A percentile compares a stretch with the other conserved stretches of the same genome.
phyloP scores from a whole-genome alignment of 2,329 filamentous ascomycete species.

The Nothomitra cinnamomea region DNA sequence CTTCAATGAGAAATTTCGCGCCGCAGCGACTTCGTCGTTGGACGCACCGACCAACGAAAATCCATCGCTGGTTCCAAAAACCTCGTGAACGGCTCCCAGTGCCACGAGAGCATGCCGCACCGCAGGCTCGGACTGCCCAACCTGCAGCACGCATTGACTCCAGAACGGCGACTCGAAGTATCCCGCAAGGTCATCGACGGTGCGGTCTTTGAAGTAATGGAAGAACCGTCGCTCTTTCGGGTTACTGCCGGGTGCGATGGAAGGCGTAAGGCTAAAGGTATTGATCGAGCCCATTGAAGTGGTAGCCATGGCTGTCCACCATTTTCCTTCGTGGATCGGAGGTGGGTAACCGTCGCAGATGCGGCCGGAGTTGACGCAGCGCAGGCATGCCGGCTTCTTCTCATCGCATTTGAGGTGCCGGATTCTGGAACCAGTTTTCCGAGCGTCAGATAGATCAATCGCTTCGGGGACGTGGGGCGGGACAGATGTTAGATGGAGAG shows the following conservation, averaged over 20 bases:
- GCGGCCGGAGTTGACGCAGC: conserved; percentile 21
- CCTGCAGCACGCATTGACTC: conserved; percentile 8
- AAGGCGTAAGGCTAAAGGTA: neutral
- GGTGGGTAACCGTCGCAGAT: conserved; percentile 20
- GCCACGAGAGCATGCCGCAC: conserved; percentile 9
- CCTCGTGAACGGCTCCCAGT: conserved; percentile 10
- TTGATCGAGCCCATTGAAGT: neutral
- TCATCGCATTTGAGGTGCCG: conserved; percentile 23
- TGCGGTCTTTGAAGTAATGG: conserved; percentile 11
- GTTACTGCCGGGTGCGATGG: neutral
- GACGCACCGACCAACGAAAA: neutral
- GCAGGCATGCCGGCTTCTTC: conserved; percentile 17
- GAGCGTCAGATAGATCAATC: no score
- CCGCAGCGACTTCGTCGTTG: conserved; percentile 3
- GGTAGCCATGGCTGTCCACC: neutral
- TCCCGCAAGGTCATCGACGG: conserved; percentile 9
- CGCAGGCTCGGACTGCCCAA: conserved; percentile 7
- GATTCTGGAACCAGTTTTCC: conserved; percentile 5
- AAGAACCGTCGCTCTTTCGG: conserved; percentile 9
- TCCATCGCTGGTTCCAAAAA: no score
- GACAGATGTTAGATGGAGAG: no score
- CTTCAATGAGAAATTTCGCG: no score
- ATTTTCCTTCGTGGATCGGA: neutral
- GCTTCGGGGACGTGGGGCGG: no score
- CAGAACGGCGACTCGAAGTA: conserved; percentile 9